Evolutionary conservation across 176 grass and related monocot genomes (phyloP), one percentile per base, ranked within the genome.

Genomic region (Panicum miliaceum): DNA sequence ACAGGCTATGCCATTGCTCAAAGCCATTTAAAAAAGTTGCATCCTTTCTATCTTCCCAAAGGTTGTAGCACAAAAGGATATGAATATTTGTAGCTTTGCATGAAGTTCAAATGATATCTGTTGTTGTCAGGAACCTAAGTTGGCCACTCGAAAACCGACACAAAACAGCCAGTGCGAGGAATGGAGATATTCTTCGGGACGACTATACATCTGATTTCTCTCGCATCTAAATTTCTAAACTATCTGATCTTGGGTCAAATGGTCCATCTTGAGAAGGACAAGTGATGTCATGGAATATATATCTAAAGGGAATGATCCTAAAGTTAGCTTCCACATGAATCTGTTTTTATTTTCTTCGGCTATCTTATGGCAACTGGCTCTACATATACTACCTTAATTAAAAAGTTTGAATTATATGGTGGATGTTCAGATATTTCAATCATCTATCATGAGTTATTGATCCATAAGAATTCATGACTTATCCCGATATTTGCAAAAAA

Each of bases 191-290:
- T 62, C 27, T 62, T 7, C 23, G 5, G 0, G 75, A 34, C 35
- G 59, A 12, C 26, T 13, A 8, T 4, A 50, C 8, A 0, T 22
- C 65, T 54, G 22, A 12, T 50, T 58, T 59, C 20, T 42, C 5
- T 16, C 5, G 15, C 71, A 77, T 61, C 54, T 59, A 42, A 41
- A 46, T 3, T 46, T 60, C 8, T 29, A 50, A 41, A 29, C 37
- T 45, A 82, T 82, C 14, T 82, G 36, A 82, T 70, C 8, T 57
- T 82, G n/a, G 22, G 37, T 60, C 13, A 27, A 77, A 77, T 77
- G 56, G 56, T 77, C 37, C 12, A 29, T 53, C 13, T 23, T 7
- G 67, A 43, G 38, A 45, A 36, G 29, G 29, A 65, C 42, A 18
- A 2, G 48, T 36, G 10, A 0, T 22, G 16, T 12, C 26, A 9